Evolutionary conservation across 2,329 filamentous ascomycete species (phyloP).

Genomic region (Clonostachys rhizophaga): DNA sequence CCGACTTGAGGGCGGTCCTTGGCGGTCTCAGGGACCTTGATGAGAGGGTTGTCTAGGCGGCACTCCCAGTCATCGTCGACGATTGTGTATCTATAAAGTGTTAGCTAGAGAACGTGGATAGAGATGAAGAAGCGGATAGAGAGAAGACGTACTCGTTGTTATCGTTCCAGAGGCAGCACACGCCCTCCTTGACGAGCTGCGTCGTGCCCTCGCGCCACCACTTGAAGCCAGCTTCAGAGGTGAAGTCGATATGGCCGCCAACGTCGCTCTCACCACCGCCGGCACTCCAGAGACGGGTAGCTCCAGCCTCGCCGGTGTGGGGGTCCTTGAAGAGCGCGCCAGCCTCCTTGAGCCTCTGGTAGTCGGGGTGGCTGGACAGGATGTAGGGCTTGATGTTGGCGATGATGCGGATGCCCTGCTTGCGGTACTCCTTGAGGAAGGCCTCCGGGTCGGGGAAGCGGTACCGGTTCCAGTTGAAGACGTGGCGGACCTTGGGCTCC

Average conservation of each 20-base stretch:
- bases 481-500: conserved; percentile 65
- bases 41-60: conserved; percentile 38
- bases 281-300: conserved; percentile 66
- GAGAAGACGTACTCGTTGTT: conserved; percentile 53
- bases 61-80: conserved; percentile 62
- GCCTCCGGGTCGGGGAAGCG: conserved; percentile 64
- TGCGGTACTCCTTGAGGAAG: conserved; percentile 58
- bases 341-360: conserved; percentile 50
- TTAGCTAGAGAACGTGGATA: no score
- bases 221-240: conserved; percentile 58
- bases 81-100: conserved; percentile 45
- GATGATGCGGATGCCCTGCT: conserved; percentile 60
- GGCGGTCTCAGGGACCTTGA: conserved; percentile 24
- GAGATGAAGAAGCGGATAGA: no score
- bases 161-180: conserved; percentile 76
- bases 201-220: conserved; percentile 71
- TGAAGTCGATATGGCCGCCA: conserved; percentile 71
- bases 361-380: conserved; percentile 61
- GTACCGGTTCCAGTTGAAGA: conserved; percentile 64
- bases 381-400: conserved; percentile 74
- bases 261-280: conserved; percentile 66
- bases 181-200: conserved; percentile 55
- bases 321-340: conserved; percentile 62
- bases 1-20: conserved; percentile 47
- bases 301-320: conserved; percentile 41